A percentile compares a stretch with the other conserved stretches of the same genome.
Conservation (phyloP, 2,329 filamentous ascomycete species). For the Graphilbum sp. region DNA sequence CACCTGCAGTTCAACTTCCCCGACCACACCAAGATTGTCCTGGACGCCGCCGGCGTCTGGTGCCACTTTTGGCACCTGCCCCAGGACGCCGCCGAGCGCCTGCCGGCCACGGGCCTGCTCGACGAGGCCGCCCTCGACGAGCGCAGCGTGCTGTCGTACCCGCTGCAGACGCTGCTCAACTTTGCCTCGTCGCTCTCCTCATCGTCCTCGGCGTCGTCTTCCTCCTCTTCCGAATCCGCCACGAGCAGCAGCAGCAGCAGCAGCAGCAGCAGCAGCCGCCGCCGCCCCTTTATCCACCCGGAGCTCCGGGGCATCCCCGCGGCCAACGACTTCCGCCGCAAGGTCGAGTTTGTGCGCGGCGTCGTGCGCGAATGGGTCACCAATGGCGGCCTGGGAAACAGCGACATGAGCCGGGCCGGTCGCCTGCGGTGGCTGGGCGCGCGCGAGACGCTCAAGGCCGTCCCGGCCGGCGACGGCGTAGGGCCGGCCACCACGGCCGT, state of each 20-base stretch:
- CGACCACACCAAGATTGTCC: slow-evolving; percentile 71
- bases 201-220: slow-evolving; percentile 7
- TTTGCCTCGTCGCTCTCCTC: slow-evolving; percentile 32
- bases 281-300: slow-evolving; percentile 42
- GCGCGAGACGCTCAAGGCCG: slow-evolving; percentile 33
- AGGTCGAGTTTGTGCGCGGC: slow-evolving; percentile 55
- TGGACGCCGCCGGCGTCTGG: slow-evolving; percentile 58
- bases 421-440: slow-evolving; percentile 42
- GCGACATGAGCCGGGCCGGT: slow-evolving; percentile 36
- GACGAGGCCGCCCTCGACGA: slow-evolving; percentile 54
- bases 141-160: slow-evolving; percentile 55
- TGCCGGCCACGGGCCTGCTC: slow-evolving; percentile 49
- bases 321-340: slow-evolving; percentile 57
- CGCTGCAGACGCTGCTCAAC: slow-evolving; percentile 57
- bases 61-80: slow-evolving; percentile 66
- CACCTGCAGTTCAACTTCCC: slow-evolving; percentile 76
- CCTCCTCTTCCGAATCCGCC: slow-evolving; percentile 17
- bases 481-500: slow-evolving; percentile 13
- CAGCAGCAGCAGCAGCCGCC: slow-evolving; percentile 22
- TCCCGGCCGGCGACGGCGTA: slow-evolving; percentile 13
- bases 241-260: no score
- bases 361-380: slow-evolving; percentile 55
- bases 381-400: slow-evolving; percentile 55
- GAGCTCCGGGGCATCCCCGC: slow-evolving; percentile 48
- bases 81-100: slow-evolving; percentile 48